These are phyloP conservation scores for Stephanodiscus minutulus DNA, from an alignment of 108 stramenopile species.

Conservation along the genomic window DNA sequence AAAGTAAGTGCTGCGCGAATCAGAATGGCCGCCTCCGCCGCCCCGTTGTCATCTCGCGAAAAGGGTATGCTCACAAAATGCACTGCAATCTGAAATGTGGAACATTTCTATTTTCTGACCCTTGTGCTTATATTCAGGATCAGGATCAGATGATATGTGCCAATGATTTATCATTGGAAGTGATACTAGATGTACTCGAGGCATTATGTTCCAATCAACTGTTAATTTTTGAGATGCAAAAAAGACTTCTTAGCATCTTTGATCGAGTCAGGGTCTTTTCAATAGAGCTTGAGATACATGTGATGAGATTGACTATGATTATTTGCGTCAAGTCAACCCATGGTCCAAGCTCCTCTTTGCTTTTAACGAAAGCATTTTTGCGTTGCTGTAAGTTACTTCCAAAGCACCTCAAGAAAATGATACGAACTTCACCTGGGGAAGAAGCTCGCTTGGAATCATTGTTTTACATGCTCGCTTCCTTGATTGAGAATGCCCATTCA, in stretches of 20 bases:
- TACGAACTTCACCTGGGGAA: conserved; percentile 8
- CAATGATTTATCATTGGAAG: background rate
- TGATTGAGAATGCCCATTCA: conserved; percentile 8
- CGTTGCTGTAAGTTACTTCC: conserved; percentile 39
- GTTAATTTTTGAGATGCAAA: conserved; percentile 5
- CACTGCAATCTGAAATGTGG: background rate
- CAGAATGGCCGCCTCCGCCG: no score
- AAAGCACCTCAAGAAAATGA: conserved; percentile 25
- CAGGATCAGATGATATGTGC: background rate
- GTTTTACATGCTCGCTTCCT: conserved; percentile 4
- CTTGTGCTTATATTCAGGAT: background rate
- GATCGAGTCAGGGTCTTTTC: conserved; percentile 1
- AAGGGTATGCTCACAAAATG: background rate
- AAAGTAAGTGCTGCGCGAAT: conserved; percentile 28
- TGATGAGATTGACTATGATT: conserved; percentile 18
- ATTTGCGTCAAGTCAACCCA: conserved; percentile 1
- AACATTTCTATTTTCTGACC: background rate
- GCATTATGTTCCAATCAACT: conserved; percentile 8
- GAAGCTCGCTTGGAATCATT: conserved; percentile 8
- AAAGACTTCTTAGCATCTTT: conserved; percentile 16
- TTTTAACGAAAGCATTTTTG: conserved; percentile 28
- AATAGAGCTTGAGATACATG: conserved; percentile 16
- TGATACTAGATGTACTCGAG: conserved; percentile 25
- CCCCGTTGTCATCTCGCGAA: no score
- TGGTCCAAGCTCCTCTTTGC: background rate